Evolutionary conservation across 352 stramenopile genomes (phyloP), one percentile per base, ranked within the genome.

Genomic region (Aphanomyces cochlioides): DNA sequence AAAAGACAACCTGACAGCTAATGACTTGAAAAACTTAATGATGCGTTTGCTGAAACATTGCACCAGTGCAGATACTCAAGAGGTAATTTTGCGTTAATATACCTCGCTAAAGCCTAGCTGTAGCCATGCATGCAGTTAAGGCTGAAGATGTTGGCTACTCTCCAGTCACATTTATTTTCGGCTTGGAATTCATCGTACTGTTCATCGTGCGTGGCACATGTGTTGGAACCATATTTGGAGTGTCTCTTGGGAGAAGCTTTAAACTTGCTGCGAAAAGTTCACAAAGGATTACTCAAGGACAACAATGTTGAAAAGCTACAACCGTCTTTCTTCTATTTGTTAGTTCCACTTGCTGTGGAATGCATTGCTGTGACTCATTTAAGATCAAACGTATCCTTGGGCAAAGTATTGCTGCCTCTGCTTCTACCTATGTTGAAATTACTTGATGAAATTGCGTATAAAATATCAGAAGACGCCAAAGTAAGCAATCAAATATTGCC

Each of bases 401-500:
- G 78, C 8, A 69, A 85, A n/a, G 71, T 60, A 3, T 21, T 87
- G 36, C 41, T 85, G 38, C 81, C 81, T 3, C 72, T 78, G 28
- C 45, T 85, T 0, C 56, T 77, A 34, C 66, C 72, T 15, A 88
- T 88, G 72, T 58, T 87, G 28, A 85, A 88, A 68, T 74, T 87
- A 54, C 59, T 88, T 8, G 81, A 87, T 60, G 81, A 88, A 78
- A 73, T 88, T 36, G 83, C 78, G 50, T 88, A 80, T 77, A 87
- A 87, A 58, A 79, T 81, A 72, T 61, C 37, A 8, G 73, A 78
- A 63, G 40, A 19, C 28, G 15, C 47, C 5, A 53, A 39, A 3
- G 7, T 56, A 4, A 69, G 68, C 19, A 84, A 87, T 43, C 79
- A 84, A 73, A 50, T 39, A 1, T 47, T 67, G 0, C 57, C 82